These are phyloP conservation scores for Shiraia bambusicola DNA, from an alignment of 2,329 filamentous ascomycete species.

Conservation along the genomic window DNA sequence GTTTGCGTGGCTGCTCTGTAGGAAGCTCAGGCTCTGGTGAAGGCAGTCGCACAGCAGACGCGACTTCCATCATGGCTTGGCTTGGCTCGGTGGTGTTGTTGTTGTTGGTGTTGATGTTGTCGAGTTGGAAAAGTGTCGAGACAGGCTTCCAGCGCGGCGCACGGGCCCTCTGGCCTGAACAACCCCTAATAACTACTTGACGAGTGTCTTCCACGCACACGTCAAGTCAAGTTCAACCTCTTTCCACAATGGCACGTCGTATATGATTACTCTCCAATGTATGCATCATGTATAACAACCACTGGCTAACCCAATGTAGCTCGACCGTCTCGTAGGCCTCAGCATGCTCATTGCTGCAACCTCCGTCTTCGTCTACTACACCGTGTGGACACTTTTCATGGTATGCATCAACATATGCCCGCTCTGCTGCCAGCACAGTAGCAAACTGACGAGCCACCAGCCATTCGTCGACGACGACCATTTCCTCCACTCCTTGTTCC, in stretches of 20 bases:
- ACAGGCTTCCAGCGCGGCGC: constrained; percentile 10
- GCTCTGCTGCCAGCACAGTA: no score
- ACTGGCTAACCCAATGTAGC: constrained; percentile 61
- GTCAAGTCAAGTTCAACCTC: constrained; percentile 10
- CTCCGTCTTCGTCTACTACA: constrained; percentile 85
- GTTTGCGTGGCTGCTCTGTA: constrained; percentile 52
- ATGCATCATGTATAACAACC: background rate
- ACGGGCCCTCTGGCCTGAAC: constrained; percentile 19
- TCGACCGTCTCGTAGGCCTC: constrained; percentile 82
- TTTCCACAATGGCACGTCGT: constrained; percentile 35
- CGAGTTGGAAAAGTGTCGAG: constrained; percentile 1
- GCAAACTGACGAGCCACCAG: constrained; percentile 55
- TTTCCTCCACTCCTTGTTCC: constrained; percentile 91
- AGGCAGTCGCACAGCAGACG: constrained; percentile 58
- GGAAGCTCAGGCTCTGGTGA: constrained; percentile 50
- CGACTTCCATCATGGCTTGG: constrained; percentile 36
- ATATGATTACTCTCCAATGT: background rate
- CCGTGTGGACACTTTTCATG: constrained; percentile 96
- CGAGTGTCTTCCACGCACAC: constrained; percentile 14
- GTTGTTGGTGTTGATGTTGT: no score
- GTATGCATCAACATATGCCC: no score
- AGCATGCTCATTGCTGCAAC: constrained; percentile 75
- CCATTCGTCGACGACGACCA: constrained; percentile 97
- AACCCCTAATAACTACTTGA: constrained; percentile 15
- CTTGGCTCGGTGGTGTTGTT: no score